Conservation (phyloP, 2,329 filamentous ascomycete species). For the Nemania abortiva region DNA sequence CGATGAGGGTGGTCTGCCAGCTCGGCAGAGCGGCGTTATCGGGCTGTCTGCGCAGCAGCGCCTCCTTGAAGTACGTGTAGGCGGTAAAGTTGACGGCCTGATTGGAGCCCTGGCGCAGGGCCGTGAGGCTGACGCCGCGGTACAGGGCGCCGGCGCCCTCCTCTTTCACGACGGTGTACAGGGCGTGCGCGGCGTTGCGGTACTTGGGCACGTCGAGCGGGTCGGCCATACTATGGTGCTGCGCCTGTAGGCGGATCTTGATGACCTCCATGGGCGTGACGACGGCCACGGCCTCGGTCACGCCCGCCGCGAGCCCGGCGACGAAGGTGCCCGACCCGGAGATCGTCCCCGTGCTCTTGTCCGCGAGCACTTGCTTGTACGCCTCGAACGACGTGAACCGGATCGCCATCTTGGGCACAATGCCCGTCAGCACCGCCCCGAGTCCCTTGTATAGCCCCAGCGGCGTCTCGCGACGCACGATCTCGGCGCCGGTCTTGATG, state of each 20-base stretch:
- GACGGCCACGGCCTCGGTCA: conserved; percentile 95
- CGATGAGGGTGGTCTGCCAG: conserved; percentile 92
- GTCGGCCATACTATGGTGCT: conserved; percentile 98
- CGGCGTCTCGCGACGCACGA: conserved; percentile 89
- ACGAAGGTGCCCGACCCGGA: conserved; percentile 76
- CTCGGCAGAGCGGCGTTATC: conserved; percentile 68
- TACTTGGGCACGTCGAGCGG: conserved; percentile 97
- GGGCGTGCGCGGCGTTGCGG: conserved; percentile 86
- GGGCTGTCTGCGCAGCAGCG: conserved; percentile 77
- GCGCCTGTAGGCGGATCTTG: conserved; percentile 97
- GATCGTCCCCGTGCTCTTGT: conserved; percentile 74
- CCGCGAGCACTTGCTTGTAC: conserved; percentile 87
- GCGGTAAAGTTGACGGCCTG: conserved; percentile 99
- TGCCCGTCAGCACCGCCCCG: conserved; percentile 95
- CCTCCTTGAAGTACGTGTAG: conserved; percentile 91
- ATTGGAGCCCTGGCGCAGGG: conserved; percentile 93
- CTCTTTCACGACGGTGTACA: conserved; percentile 91
- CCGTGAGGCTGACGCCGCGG: conserved; percentile 92
- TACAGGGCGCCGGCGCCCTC: conserved; percentile 91
- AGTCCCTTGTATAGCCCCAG: conserved; percentile 97
- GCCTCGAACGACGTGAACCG: conserved; percentile 97
- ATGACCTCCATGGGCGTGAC: conserved; percentile 99
- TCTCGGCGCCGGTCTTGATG: conserved; percentile 84
- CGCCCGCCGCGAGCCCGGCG: conserved; percentile 87
- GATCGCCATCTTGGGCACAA: conserved; percentile 99